A percentile compares a stretch with the other conserved stretches of the same genome.
These are phyloP conservation scores for Xeromyces bisporus DNA, from an alignment of 495 filamentous ascomycete genomes.

Conservation along the genomic window DNA sequence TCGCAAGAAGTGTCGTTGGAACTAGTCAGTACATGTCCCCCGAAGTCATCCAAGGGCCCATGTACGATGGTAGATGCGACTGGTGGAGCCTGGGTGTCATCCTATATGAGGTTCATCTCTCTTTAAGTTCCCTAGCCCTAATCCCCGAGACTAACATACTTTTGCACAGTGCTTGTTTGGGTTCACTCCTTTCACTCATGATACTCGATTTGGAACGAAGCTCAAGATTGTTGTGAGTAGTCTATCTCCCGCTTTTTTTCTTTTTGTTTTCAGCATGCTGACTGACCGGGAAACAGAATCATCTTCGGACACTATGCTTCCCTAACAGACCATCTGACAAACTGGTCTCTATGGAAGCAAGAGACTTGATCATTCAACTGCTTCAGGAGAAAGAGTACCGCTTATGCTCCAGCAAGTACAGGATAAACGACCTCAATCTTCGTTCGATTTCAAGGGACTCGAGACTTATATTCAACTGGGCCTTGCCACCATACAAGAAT, in stretches of 20 bases:
- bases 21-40: slow-evolving; percentile 98
- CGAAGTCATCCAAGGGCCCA: slow-evolving; percentile 67
- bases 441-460: slow-evolving; percentile 18
- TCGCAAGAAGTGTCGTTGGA: slow-evolving; percentile 77
- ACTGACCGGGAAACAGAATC: slow-evolving; percentile 22
- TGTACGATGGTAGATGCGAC: slow-evolving; percentile 84
- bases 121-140: no score
- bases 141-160: no score
- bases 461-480: slow-evolving; percentile 20
- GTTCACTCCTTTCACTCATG: slow-evolving; percentile 71
- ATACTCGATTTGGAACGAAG: slow-evolving; percentile 68
- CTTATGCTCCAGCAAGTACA: slow-evolving; percentile 57
- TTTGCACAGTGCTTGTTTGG: slow-evolving; percentile 66
- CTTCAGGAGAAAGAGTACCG: slow-evolving; percentile 62
- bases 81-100: slow-evolving; percentile 96
- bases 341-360: slow-evolving; percentile 42
- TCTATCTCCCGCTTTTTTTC: background rate
- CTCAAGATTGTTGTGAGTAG: slow-evolving; percentile 53
- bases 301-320: slow-evolving; percentile 40
- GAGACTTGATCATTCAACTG: slow-evolving; percentile 57
- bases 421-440: slow-evolving; percentile 35
- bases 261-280: background rate
- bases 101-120: slow-evolving; percentile 51
- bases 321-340: slow-evolving; percentile 36
- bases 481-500: slow-evolving; percentile 14